Percentiles rank a stretch among this genome's conserved stretches.
These are phyloP conservation scores for Dioscorea cayenensis DNA, from an alignment of 116 monocot species.

Conservation along the genomic window DNA sequence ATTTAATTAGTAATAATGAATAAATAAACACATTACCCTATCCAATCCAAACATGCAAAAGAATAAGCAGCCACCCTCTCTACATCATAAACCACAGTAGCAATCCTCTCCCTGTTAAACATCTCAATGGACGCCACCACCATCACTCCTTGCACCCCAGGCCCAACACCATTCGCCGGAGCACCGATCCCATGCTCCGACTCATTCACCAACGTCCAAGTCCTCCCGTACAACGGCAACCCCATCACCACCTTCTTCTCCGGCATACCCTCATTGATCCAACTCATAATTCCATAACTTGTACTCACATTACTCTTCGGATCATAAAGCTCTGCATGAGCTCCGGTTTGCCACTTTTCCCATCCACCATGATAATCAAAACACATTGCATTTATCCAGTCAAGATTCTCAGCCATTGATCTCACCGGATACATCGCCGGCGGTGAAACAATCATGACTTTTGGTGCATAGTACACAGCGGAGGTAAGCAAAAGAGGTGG, in stretches of 20 bases:
- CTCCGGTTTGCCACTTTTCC: slow-evolving; percentile 24
- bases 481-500: slow-evolving; percentile 48
- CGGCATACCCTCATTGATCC: slow-evolving; percentile 49
- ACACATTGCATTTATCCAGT: slow-evolving; percentile 46
- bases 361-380: slow-evolving; percentile 36
- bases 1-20: too few relatives aligned
- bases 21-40: slow-evolving; percentile 9
- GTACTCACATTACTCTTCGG: slow-evolving; percentile 28
- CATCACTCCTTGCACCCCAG: slow-evolving; percentile 11
- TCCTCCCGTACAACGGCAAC: slow-evolving; percentile 51
- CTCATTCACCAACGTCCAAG: slow-evolving; percentile 48
- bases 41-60: slow-evolving; percentile 20
- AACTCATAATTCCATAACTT: slow-evolving; percentile 46
- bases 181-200: slow-evolving; percentile 40
- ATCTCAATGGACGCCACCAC: slow-evolving; percentile 7
- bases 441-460: not conserved
- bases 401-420: slow-evolving; percentile 19
- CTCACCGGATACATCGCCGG: slow-evolving; percentile 27
- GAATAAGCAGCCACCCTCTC: slow-evolving; percentile 21
- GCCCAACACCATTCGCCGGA: slow-evolving; percentile 39
- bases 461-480: slow-evolving; percentile 48
- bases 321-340: slow-evolving; percentile 48
- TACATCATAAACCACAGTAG: slow-evolving; percentile 21
- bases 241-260: slow-evolving; percentile 57
- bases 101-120: slow-evolving; percentile 5